Conservation (phyloP, 495 filamentous ascomycete genomes). For the Daldinia loculata region DNA sequence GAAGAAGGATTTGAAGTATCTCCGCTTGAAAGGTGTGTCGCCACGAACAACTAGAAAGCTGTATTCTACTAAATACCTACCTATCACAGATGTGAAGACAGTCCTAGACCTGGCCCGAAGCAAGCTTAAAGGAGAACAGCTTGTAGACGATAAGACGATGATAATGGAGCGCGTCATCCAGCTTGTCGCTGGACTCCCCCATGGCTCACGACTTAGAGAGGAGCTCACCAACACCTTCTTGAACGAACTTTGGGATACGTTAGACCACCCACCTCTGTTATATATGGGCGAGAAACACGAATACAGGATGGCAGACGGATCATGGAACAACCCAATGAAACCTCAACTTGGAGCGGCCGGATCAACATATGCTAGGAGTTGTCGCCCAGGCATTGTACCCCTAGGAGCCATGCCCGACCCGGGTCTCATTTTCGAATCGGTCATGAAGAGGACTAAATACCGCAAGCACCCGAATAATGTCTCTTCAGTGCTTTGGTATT, state of each 20-base stretch:
- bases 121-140: constrained; percentile 60
- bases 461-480: constrained; percentile 71
- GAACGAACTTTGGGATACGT: constrained; percentile 72
- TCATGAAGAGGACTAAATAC: constrained; percentile 60
- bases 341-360: constrained; percentile 58
- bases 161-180: constrained; percentile 82
- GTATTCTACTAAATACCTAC: constrained; percentile 2
- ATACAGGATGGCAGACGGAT: constrained; percentile 80
- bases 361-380: constrained; percentile 77
- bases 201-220: constrained; percentile 65
- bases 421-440: constrained; percentile 76
- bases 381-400: constrained; percentile 66
- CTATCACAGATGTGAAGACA: constrained; percentile 51
- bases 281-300: constrained; percentile 71
- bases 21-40: constrained; percentile 55
- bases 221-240: constrained; percentile 77
- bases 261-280: constrained; percentile 62
- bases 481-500: constrained; percentile 88
- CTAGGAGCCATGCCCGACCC: constrained; percentile 77
- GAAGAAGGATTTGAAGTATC: constrained; percentile 67
- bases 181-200: constrained; percentile 72
- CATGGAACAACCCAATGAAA: constrained; percentile 60
- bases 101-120: constrained; percentile 46
- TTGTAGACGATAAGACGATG: constrained; percentile 79
- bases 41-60: background rate